Conservation (phyloP, 2,329 filamentous ascomycete genomes). For the Fusarium solani-melongenae region DNA sequence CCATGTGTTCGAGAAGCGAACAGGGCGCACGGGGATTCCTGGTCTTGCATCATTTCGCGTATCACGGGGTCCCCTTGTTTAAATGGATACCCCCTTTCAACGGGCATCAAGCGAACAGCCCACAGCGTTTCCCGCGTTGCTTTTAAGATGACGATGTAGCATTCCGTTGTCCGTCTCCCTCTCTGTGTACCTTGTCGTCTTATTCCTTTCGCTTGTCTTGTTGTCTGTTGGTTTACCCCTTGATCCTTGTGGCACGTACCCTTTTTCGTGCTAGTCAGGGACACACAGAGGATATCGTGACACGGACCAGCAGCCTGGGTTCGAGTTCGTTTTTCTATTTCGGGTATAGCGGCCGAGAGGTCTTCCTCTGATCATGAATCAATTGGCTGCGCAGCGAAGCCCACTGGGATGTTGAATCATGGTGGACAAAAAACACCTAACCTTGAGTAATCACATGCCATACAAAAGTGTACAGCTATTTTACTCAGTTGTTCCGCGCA, state of each 20-base stretch:
- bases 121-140: conserved; percentile 12
- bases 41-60: conserved; percentile 34
- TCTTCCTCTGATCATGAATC: not conserved
- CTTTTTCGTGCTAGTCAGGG: conserved; percentile 28
- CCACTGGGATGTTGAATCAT: not conserved
- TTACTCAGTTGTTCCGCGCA: not conserved
- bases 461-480: not conserved
- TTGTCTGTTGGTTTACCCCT: not conserved
- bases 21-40: not conserved
- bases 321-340: conserved; percentile 10
- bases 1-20: conserved; percentile 29
- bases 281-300: conserved; percentile 2
- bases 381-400: not conserved
- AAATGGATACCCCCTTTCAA: conserved; percentile 23
- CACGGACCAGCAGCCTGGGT: not conserved
- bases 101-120: not conserved
- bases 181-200: not conserved
- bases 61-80: conserved; percentile 17
- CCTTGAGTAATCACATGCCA: not conserved
- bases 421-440: not conserved
- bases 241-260: conserved; percentile 3
- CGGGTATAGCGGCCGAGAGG: conserved; percentile 26
- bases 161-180: conserved; percentile 13
- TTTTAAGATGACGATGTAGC: conserved; percentile 23
- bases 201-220: not conserved